Percentiles rank a stretch among this genome's conserved stretches.
phyloP scores from a whole-genome alignment of 73 alveolate genomes.

The Paraurostyla sp. region DNA sequence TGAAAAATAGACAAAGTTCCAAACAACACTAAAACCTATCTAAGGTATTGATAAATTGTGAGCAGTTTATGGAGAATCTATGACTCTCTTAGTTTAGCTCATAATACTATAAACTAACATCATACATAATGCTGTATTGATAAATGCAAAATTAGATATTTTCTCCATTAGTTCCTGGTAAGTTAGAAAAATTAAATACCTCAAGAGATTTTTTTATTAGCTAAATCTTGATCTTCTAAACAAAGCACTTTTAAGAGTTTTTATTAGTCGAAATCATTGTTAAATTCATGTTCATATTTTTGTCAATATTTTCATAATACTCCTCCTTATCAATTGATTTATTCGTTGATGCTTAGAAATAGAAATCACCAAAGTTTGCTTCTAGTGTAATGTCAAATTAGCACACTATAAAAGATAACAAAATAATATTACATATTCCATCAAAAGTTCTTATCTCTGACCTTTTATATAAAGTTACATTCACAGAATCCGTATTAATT shows the following conservation, averaged over 20 bases:
- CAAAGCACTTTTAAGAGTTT: background rate
- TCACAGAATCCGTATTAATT: too few species aligned
- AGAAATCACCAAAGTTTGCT: background rate
- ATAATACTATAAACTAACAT: slow-evolving; percentile 37
- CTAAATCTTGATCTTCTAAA: background rate
- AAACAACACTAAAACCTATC: background rate
- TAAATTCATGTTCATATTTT: background rate
- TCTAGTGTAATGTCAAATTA: background rate
- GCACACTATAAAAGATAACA: background rate
- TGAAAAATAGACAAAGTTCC: slow-evolving; percentile 14
- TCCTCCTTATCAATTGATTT: background rate
- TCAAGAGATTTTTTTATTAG: background rate
- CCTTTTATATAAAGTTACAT: too few species aligned
- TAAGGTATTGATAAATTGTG: slow-evolving; percentile 3
- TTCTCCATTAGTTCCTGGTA: slow-evolving; percentile 35
- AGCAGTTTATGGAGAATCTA: slow-evolving; percentile 1
- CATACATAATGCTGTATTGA: slow-evolving; percentile 42
- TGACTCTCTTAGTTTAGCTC: slow-evolving; percentile 19
- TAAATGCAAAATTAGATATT: slow-evolving; percentile 46
- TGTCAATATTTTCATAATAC: background rate
- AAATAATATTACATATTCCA: background rate
- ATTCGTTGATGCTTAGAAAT: too few species aligned
- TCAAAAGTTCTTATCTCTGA: too few species aligned
- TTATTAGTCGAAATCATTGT: background rate
- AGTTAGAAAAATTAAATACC: background rate